Evolutionary conservation across 2,329 filamentous ascomycete species (phyloP).

Genomic region (Scolecobasidium constrictum): DNA sequence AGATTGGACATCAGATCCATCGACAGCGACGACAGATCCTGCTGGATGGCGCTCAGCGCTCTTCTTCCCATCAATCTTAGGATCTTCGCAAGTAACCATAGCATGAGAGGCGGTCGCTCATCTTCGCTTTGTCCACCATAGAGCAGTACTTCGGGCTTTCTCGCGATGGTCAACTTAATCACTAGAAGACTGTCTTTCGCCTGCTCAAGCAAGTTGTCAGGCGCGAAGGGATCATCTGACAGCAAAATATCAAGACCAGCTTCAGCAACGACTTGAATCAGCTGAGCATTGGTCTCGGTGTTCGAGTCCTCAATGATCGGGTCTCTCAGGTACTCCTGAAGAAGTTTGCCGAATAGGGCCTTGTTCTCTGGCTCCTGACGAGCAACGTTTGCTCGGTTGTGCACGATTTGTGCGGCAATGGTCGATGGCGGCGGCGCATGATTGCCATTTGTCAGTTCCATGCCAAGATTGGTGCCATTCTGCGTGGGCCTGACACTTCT

Average conservation of each 20-base stretch:
- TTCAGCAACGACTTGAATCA: conserved; percentile 68
- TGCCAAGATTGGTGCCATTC: conserved; percentile 14
- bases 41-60: conserved; percentile 1
- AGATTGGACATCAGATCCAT: background rate
- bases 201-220: conserved; percentile 43
- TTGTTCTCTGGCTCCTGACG: conserved; percentile 55
- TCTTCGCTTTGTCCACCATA: conserved; percentile 17
- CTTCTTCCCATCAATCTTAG: conserved; percentile 26
- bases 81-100: conserved; percentile 38
- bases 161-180: conserved; percentile 57
- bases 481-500: conserved; percentile 12
- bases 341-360: conserved; percentile 63
- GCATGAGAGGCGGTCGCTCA: conserved; percentile 27
- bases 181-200: conserved; percentile 63
- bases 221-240: conserved; percentile 53
- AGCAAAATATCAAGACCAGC: conserved; percentile 58
- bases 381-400: conserved; percentile 59
- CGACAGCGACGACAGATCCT: too few species aligned
- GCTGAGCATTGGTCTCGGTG: conserved; percentile 52
- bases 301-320: conserved; percentile 46
- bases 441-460: background rate
- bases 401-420: conserved; percentile 76
- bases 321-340: conserved; percentile 49
- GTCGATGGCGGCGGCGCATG: conserved; percentile 53
- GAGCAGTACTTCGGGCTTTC: conserved; percentile 54